Conservation (phyloP, 495 filamentous ascomycete genomes). For the Pyrenula aspistea region DNA sequence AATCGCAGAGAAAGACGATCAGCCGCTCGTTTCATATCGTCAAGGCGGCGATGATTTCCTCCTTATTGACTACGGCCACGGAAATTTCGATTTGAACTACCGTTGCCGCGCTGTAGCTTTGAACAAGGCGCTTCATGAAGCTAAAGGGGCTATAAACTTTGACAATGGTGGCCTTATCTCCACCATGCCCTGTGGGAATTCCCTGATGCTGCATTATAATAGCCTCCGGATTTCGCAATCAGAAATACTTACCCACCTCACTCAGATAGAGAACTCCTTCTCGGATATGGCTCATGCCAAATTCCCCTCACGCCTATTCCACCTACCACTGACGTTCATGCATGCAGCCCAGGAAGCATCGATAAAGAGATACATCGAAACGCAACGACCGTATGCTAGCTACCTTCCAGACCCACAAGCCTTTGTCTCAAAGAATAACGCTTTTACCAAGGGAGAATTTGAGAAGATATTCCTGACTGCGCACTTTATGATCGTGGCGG, state of each 20-base stretch:
- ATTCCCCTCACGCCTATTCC: constrained; percentile 37
- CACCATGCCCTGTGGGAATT: constrained; percentile 36
- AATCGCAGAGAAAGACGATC: constrained; percentile 22
- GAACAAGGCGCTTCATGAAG: constrained; percentile 24
- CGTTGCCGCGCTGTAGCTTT: constrained; percentile 35
- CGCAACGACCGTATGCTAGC: constrained; percentile 42
- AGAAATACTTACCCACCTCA: constrained; percentile 18
- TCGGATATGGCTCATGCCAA: constrained; percentile 23
- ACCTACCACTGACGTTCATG: constrained; percentile 42
- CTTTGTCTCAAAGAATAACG: constrained; percentile 47
- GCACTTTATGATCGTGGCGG: constrained; percentile 36
- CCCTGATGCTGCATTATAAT: constrained; percentile 37
- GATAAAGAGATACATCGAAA: constrained; percentile 42
- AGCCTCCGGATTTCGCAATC: constrained; percentile 22
- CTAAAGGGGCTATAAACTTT: constrained; percentile 16
- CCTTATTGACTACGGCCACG: constrained; percentile 40
- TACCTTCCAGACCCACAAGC: constrained; percentile 46
- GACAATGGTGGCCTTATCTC: constrained; percentile 22
- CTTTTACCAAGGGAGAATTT: constrained; percentile 31
- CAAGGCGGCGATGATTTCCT: constrained; percentile 43
- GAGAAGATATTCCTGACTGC: constrained; percentile 33
- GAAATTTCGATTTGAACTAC: constrained; percentile 36
- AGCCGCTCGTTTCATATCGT: constrained; percentile 32
- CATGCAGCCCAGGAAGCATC: constrained; percentile 34
- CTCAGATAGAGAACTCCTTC: constrained; percentile 18